Evolutionary conservation across 768 basidiomycete genomes (phyloP).

Genomic region (Leccinellum rugosiceps): DNA sequence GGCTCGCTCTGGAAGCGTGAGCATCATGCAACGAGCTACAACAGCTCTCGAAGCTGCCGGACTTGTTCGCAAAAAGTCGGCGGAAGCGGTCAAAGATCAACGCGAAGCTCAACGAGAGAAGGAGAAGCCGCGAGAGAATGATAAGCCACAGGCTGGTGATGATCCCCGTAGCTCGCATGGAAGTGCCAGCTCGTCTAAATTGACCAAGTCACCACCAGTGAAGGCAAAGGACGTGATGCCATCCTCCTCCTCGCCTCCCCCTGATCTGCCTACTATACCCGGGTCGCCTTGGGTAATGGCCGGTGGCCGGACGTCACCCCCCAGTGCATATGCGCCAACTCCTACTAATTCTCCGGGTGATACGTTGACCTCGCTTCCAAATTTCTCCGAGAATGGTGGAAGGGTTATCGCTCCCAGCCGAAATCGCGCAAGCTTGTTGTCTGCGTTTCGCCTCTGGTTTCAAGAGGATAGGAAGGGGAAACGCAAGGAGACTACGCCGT

Average conservation of each 20-base stretch:
- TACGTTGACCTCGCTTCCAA: slow-evolving; percentile 48
- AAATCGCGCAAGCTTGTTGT: slow-evolving; percentile 77
- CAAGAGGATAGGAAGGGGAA: slow-evolving; percentile 89
- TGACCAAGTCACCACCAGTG: slow-evolving; percentile 68
- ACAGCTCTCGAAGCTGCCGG: slow-evolving; percentile 87
- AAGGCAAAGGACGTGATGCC: slow-evolving; percentile 45
- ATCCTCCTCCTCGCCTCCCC: slow-evolving; percentile 51
- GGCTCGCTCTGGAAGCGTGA: slow-evolving; percentile 81
- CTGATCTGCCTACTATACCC: slow-evolving; percentile 34
- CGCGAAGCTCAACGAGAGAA: slow-evolving; percentile 43
- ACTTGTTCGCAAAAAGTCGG: slow-evolving; percentile 77
- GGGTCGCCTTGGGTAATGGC: slow-evolving; percentile 78
- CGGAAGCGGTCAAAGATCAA: slow-evolving; percentile 68
- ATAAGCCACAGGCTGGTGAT: slow-evolving; percentile 42
- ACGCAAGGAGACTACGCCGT: slow-evolving; percentile 49
- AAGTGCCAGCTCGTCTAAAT: slow-evolving; percentile 53
- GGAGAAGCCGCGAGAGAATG: slow-evolving; percentile 43
- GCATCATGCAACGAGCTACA: slow-evolving; percentile 94
- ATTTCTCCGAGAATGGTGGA: slow-evolving; percentile 31
- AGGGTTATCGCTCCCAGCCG: slow-evolving; percentile 41
- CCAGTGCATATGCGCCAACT: slow-evolving; percentile 37
- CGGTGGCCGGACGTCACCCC: slow-evolving; percentile 39
- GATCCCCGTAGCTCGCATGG: slow-evolving; percentile 67
- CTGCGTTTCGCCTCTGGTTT: slow-evolving; percentile 89
- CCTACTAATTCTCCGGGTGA: slow-evolving; percentile 54